Conservation (phyloP, 345 rosid genomes). For the Theobroma cacao region DNA sequence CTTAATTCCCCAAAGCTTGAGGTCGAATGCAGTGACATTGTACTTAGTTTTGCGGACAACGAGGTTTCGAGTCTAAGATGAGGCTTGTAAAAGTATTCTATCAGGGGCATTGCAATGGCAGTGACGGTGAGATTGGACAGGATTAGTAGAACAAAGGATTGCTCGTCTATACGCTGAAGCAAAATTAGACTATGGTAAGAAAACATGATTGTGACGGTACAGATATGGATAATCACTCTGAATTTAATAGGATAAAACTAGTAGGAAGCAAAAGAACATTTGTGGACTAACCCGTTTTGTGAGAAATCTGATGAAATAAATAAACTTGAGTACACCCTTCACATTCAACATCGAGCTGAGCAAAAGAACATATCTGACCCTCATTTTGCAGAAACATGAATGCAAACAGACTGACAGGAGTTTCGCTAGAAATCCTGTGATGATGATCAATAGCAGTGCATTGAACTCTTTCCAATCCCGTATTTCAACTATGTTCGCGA, state of each 20-base stretch:
- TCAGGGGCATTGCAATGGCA: slow-evolving; percentile 9
- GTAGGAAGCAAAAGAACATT: not conserved
- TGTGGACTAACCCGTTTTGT: not conserved
- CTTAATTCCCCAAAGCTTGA: slow-evolving; percentile 12
- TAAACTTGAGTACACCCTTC: slow-evolving; percentile 17
- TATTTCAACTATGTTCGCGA: not conserved
- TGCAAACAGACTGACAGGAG: not conserved
- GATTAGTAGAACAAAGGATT: slow-evolving; percentile 17
- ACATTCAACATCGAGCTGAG: slow-evolving; percentile 23
- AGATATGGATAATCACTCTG: not conserved
- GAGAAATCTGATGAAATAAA: not conserved
- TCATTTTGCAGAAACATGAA: not conserved
- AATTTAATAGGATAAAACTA: not conserved
- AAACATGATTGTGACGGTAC: not conserved
- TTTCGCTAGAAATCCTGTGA: slow-evolving; percentile 9
- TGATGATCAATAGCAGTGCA: not conserved
- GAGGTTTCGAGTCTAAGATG: not conserved
- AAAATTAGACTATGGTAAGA: not conserved
- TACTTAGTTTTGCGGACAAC: not conserved
- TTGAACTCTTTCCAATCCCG: not conserved
- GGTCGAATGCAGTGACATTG: slow-evolving; percentile 10
- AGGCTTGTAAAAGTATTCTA: slow-evolving; percentile 22
- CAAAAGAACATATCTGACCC: slow-evolving; percentile 11
- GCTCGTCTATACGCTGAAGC: slow-evolving; percentile 23
- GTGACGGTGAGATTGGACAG: slow-evolving; percentile 21